Base-by-base conservation (phyloP, 257 asterid genomes). In the Leptodermis oblonga region DNA sequence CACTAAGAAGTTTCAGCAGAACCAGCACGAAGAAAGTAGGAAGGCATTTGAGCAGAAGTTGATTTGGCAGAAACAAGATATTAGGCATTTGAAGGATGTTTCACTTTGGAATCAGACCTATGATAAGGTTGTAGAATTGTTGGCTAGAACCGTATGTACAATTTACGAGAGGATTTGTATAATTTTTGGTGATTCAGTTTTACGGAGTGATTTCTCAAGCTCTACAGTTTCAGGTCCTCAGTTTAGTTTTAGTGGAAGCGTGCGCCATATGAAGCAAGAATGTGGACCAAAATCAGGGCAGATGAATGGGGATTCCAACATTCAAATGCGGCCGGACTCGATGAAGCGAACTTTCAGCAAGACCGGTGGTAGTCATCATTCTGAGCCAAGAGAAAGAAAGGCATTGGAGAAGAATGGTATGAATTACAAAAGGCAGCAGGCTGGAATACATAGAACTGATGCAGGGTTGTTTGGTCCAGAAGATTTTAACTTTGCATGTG, bases 51-150 rank as follows among this genome's bases (percentile, higher is more conserved):
- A 91, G 85, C 98, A 87, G 84, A 94, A 94, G 79, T 43, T 94
- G 75, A 72, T 74, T 28, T 89, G 95, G 98, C 97, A 94, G 86
- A 86, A 78, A 70, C 96, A 94, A 68, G 95, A 89, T 68, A 95
- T 94, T 67, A 88, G 77, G 73, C 96, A 87, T 81, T 84, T 91
- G 87, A 88, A 89, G 77, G 88, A 91, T 31, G 85, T 81, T 49
- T 94, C 99, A 0, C 78, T 94, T 4, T 94, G 99, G 99, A 91
- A 89, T 74, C 93, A 80, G 77, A 84, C 93, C 8, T 85, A 85
- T 51, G 96, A 94, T 78, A 91, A 89, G 83, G 85, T 84, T n/a
- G 87, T 88, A 10, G 99, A 91, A 78, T 74, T 91, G 41, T 74
- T 94, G 77, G 95, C 89, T 0, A 86, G 97, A 80, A 89, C 95